A percentile compares a stretch with the other conserved stretches of the same genome.
Conservation (phyloP, 805 yeast genomes). For the Saccharomycopsis olivae region DNA sequence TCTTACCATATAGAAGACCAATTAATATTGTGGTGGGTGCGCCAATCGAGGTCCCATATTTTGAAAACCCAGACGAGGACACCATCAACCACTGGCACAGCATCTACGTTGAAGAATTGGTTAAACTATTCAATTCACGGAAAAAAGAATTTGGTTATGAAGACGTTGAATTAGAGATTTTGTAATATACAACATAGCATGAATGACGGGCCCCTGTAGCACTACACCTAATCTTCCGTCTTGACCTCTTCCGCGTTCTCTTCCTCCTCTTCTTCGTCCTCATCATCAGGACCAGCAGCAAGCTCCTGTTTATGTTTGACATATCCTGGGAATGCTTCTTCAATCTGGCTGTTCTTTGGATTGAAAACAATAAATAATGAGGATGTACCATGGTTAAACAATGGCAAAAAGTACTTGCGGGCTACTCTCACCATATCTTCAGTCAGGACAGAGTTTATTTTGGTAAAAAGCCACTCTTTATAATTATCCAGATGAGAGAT, state of each 20-base stretch:
- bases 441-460: conserved; percentile 40
- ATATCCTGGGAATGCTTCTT: conserved; percentile 21
- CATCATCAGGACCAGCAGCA: conserved; percentile 20
- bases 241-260: conserved; percentile 25
- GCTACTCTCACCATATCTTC: conserved; percentile 40
- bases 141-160: too few species aligned
- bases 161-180: too few species aligned
- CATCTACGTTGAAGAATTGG: conserved; percentile 54
- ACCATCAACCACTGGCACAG: conserved; percentile 63
- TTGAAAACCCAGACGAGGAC: conserved; percentile 33
- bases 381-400: conserved; percentile 50
- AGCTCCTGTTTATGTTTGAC: too few species aligned
- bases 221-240: too few species aligned
- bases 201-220: too few species aligned
- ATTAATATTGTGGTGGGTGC: conserved; percentile 66
- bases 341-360: conserved; percentile 44
- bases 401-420: conserved; percentile 48
- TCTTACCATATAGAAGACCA: conserved; percentile 76
- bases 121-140: too few species aligned
- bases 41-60: conserved; percentile 48
- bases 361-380: conserved; percentile 65
- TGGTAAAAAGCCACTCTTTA: conserved; percentile 40
- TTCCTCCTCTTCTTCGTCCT: conserved; percentile 23
- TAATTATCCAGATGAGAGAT: conserved; percentile 30
- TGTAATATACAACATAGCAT: too few species aligned